Base-by-base conservation (phyloP, 495 filamentous ascomycete species). In the Staphylotrichum longicolle region DNA sequence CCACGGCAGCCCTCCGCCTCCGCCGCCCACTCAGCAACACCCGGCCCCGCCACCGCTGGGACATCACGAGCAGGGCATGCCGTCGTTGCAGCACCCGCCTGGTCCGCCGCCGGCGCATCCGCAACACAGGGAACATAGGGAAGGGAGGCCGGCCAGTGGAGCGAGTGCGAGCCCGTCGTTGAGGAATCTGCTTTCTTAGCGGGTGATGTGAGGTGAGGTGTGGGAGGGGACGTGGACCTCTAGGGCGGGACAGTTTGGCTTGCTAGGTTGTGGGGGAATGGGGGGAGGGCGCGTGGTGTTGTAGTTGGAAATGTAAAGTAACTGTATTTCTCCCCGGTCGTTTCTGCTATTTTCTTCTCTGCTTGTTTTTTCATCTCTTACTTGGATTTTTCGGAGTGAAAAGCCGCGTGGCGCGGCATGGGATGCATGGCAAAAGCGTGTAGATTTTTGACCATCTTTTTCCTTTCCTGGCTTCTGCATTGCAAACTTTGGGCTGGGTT, bases 111-210 rank as follows among this genome's bases (percentile, higher is more conserved):
- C 61, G 33, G 15, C 9, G 35, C 57, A 32, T 0, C 56, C 6
- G 39, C 57, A 30, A 7, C 30, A 15, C 27, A 37, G 15, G 40
- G 11, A 27, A 12, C 58, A 47, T 14, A 47, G 41, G 42, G 44
- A 54, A 48, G 67, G 71, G 7, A 73, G 81, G 37, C 72, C 80
- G 49, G 74, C 78, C 11, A 82, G 79, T 39, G 85, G 84, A 4
- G 89, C 89, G 5, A 93, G 89, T 60, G 87, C 88, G 40, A 91
- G 86, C 63, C 88, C 89, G 12, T 91, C 88, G 33, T 69, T 93
- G 60, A 84, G 86, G 64, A 91, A 93, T 67, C 72, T 93, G 56
- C 79, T 92, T 40, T 89, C 85, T 37, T 91, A 70, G 63, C 8
- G 27, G 14, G 14, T 20, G 44, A 4, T 12, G 30, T 7, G 39